phyloP scores from a whole-genome alignment of 1,139 yeast species.

The Pneumocystis oryctolagi region DNA sequence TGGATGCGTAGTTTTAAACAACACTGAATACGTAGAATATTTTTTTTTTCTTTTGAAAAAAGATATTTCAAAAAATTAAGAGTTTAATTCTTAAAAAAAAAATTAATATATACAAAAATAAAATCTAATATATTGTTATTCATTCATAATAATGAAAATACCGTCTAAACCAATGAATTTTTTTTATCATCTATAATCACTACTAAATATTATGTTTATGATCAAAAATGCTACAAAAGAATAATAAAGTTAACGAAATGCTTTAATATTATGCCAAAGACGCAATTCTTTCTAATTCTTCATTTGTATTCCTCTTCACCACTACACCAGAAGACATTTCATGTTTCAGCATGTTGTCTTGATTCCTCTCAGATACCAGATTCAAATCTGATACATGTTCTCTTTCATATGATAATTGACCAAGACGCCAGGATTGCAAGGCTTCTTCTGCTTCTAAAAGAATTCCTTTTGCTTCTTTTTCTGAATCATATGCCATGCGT shows the following conservation, averaged over 20 bases:
- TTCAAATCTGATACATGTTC: background rate
- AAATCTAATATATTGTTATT: too few relatives aligned
- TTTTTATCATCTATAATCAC: too few relatives aligned
- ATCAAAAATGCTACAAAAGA: background rate
- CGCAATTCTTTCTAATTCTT: background rate
- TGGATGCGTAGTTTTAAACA: too few relatives aligned
- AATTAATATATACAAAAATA: too few relatives aligned
- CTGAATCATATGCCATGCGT: slow-evolving; percentile 12
- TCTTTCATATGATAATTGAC: background rate
- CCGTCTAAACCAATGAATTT: too few relatives aligned
- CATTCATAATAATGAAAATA: too few relatives aligned
- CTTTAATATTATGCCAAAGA: background rate
- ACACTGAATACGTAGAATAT: too few relatives aligned
- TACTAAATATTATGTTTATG: too few relatives aligned
- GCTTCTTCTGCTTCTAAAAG: slow-evolving; percentile 14
- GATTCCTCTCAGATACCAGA: background rate
- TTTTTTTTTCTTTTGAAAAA: too few relatives aligned
- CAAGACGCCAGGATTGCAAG: slow-evolving; percentile 13
- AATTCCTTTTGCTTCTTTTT: slow-evolving; percentile 13
- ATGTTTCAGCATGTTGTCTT: background rate
- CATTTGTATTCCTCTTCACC: background rate
- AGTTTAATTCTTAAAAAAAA: too few relatives aligned
- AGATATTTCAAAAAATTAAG: too few relatives aligned
- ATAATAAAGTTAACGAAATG: background rate
- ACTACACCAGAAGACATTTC: background rate